Conservation (phyloP, 2,329 filamentous ascomycete genomes). For the Epichloe uncinata region DNA sequence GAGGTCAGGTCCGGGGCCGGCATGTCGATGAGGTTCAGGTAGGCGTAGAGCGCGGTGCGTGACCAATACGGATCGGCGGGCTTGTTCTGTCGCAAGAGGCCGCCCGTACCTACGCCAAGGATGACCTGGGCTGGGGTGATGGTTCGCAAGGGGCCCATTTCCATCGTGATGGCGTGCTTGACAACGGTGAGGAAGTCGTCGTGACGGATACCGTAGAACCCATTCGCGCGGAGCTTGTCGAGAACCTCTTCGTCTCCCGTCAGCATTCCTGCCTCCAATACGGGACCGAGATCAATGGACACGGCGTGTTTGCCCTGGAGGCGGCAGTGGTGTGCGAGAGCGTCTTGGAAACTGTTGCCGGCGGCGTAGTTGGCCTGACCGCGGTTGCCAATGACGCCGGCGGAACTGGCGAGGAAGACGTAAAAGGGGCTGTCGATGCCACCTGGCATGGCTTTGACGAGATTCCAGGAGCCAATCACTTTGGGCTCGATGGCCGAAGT, state of each 20-base stretch:
- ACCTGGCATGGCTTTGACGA: slow-evolving; percentile 27
- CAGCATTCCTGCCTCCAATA: slow-evolving; percentile 42
- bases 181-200: slow-evolving; percentile 35
- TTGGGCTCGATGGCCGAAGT: slow-evolving; percentile 32
- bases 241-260: slow-evolving; percentile 33
- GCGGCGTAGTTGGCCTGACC: slow-evolving; percentile 47
- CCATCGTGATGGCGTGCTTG: slow-evolving; percentile 30
- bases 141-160: slow-evolving; percentile 12
- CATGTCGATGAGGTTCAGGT: slow-evolving; percentile 35
- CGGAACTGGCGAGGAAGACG: slow-evolving; percentile 40
- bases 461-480: slow-evolving; percentile 33
- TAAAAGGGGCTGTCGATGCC: slow-evolving; percentile 26
- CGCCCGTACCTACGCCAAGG: slow-evolving; percentile 41
- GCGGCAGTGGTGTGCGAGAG: slow-evolving; percentile 26
- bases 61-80: slow-evolving; percentile 42
- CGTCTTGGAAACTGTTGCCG: slow-evolving; percentile 38
- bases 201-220: slow-evolving; percentile 41
- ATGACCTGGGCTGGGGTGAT: slow-evolving; percentile 32
- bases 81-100: slow-evolving; percentile 37
- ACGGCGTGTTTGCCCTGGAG: slow-evolving; percentile 23
- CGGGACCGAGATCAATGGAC: slow-evolving; percentile 37
- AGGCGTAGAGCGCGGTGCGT: slow-evolving; percentile 32
- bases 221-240: slow-evolving; percentile 33
- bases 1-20: slow-evolving; percentile 17
- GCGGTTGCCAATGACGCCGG: slow-evolving; percentile 42